A percentile compares a stretch with the other conserved stretches of the same genome.
Conservation (phyloP, 768 basidiomycete genomes). For the Hygrophoropsis aurantiaca region DNA sequence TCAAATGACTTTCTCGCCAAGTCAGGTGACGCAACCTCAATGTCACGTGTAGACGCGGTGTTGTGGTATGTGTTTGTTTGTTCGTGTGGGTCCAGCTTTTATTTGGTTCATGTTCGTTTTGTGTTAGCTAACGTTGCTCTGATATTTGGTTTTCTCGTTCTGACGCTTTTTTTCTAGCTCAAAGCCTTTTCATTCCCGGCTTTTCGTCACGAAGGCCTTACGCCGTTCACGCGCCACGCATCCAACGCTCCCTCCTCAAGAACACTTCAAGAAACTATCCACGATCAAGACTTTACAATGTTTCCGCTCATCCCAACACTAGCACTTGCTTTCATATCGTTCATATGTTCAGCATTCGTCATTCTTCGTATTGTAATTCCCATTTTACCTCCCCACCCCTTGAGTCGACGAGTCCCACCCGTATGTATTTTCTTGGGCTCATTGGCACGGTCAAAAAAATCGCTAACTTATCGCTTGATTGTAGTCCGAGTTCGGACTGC, state of each 20-base stretch:
- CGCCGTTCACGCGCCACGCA: constrained; percentile 33
- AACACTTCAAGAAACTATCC: constrained; percentile 12
- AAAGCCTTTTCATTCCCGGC: constrained; percentile 34
- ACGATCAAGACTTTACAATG: constrained; percentile 41
- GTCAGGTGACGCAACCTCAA: constrained; percentile 11
- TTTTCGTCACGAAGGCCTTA: constrained; percentile 36
- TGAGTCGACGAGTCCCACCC: constrained; percentile 73
- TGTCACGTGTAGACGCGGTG: constrained; percentile 18
- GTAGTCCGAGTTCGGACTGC: constrained; percentile 76
- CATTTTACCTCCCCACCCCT: constrained; percentile 69
- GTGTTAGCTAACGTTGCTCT: constrained; percentile 3
- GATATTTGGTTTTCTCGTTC: constrained; percentile 8
- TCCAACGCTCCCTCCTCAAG: constrained; percentile 21
- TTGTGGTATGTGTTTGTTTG: constrained; percentile 17
- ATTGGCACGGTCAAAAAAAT: background rate
- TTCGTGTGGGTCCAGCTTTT: constrained; percentile 18
- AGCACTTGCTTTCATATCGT: constrained; percentile 67
- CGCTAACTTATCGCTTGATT: constrained; percentile 16
- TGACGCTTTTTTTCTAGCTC: constrained; percentile 14
- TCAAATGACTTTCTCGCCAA: too few species aligned
- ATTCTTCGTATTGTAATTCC: constrained; percentile 76
- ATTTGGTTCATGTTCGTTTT: constrained; percentile 18
- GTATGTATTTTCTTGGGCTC: constrained; percentile 38
- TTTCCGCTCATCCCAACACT: constrained; percentile 67
- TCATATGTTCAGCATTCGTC: constrained; percentile 71